Conservation (phyloP, 2,329 filamentous ascomycete species). For the Colletotrichum sp. region DNA sequence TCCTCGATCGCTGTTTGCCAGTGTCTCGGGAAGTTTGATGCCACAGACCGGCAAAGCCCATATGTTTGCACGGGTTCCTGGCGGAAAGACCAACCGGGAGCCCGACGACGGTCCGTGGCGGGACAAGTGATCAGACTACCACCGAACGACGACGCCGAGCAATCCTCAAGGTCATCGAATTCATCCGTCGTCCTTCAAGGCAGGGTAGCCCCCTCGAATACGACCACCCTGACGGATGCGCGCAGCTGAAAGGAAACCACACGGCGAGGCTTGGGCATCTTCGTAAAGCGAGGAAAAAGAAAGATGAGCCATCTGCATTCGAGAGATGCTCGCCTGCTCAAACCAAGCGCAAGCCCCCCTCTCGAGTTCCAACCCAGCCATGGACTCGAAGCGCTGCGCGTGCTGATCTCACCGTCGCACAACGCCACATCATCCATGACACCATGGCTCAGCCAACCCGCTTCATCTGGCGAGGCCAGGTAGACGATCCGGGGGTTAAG, state of each 20-base stretch:
- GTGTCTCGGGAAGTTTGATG: conserved; percentile 20
- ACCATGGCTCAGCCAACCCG: conserved; percentile 9
- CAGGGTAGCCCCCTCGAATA: background rate
- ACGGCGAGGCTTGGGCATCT: background rate
- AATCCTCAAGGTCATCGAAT: background rate
- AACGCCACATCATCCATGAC: conserved; percentile 8
- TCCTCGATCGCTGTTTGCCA: conserved; percentile 25
- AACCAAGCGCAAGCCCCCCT: background rate
- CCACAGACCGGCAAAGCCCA: background rate
- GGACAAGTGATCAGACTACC: background rate
- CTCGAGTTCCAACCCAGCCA: background rate
- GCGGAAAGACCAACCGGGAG: background rate
- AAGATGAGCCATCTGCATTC: background rate
- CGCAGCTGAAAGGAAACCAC: background rate
- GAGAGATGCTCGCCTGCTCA: background rate
- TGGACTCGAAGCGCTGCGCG: background rate
- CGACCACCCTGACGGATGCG: background rate
- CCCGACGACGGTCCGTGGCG: background rate
- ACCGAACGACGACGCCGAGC: background rate
- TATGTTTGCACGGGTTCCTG: conserved; percentile 2
- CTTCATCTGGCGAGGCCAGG: background rate
- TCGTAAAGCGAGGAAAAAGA: background rate
- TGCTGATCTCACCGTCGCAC: conserved; percentile 16
- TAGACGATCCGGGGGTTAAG: background rate
- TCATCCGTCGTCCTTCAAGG: background rate